Evolutionary conservation across 2,329 filamentous ascomycete genomes (phyloP).

Genomic region (Fusarium sp.): DNA sequence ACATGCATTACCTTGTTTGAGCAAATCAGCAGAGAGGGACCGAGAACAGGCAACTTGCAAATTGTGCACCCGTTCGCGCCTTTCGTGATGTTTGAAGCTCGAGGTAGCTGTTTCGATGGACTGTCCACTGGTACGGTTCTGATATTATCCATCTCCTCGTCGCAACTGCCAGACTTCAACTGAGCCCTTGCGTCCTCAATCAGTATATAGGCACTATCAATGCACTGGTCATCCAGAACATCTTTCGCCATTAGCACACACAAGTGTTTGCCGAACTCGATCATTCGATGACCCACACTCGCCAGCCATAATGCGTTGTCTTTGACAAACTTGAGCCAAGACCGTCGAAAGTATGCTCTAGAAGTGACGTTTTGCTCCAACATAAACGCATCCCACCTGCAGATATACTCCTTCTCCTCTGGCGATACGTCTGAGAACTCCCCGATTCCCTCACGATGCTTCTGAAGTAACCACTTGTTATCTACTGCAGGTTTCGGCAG

Average conservation of each 20-base stretch:
- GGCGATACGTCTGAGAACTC: conserved; percentile 67
- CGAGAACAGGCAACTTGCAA: conserved; percentile 61
- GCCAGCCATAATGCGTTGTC: conserved; percentile 65
- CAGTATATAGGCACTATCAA: conserved; percentile 56
- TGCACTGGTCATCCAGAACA: conserved; percentile 57
- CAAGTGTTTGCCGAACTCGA: conserved; percentile 67
- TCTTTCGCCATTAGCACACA: conserved; percentile 62
- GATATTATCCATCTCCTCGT: conserved; percentile 18
- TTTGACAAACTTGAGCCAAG: conserved; percentile 63
- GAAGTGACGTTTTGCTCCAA: conserved; percentile 63
- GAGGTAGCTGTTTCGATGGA: conserved; percentile 46
- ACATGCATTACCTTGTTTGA: conserved; percentile 58
- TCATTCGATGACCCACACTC: conserved; percentile 58
- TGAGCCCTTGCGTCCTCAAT: conserved; percentile 57
- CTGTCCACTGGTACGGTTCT: conserved; percentile 21
- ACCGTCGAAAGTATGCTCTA: conserved; percentile 62
- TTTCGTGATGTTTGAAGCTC: conserved; percentile 53
- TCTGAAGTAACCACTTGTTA: conserved; percentile 67
- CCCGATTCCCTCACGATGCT: conserved; percentile 66
- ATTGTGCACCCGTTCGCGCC: conserved; percentile 59
- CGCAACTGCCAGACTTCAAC: conserved; percentile 13
- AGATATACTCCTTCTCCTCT: conserved; percentile 68
- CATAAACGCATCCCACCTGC: conserved; percentile 68
- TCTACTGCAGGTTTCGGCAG: conserved; percentile 59
- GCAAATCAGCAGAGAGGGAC: conserved; percentile 61